Percentiles rank a stretch among this genome's conserved stretches.
Evolutionary conservation across 768 basidiomycete species (phyloP).

Genomic region (Cystofilobasidium bisporidii): DNA sequence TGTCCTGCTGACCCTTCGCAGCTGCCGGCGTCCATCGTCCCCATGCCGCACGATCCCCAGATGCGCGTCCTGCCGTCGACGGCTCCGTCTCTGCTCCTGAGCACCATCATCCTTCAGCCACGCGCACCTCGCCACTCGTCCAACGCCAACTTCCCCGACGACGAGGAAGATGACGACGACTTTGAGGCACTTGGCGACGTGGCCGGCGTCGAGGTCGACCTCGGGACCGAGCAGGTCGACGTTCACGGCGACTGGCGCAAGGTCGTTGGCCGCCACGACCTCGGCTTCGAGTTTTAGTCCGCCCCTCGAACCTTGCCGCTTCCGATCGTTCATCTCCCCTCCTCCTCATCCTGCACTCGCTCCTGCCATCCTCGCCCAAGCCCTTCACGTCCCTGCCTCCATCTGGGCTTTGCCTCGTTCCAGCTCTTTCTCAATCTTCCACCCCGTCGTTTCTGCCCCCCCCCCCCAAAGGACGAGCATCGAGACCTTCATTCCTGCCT

Average conservation of each 20-base stretch:
- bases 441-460: no score
- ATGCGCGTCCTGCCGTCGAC: slow-evolving; percentile 10
- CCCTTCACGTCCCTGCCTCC: no score
- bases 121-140: neutral
- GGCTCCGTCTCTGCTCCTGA: slow-evolving; percentile 8
- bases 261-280: slow-evolving; percentile 3
- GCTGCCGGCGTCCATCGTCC: neutral
- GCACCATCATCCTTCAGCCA: slow-evolving; percentile 21
- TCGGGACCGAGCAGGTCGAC: slow-evolving; percentile 12
- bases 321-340: neutral
- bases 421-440: no score
- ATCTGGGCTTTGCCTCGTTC: no score
- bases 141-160: neutral
- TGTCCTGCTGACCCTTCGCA: no score
- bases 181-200: neutral
- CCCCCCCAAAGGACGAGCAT: no score
- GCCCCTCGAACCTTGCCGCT: no score
- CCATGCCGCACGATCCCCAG: neutral
- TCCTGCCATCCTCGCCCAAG: no score
- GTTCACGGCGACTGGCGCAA: slow-evolving; percentile 17
- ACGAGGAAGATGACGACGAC: slow-evolving; percentile 9
- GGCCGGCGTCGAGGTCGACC: slow-evolving; percentile 16
- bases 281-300: slow-evolving; percentile 15
- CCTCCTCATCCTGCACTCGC: no score
- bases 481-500: no score